A percentile compares a stretch with the other conserved stretches of the same genome.
Evolutionary conservation across 2,329 filamentous ascomycete genomes (phyloP).

Genomic region (Leptographium galeiforme): DNA sequence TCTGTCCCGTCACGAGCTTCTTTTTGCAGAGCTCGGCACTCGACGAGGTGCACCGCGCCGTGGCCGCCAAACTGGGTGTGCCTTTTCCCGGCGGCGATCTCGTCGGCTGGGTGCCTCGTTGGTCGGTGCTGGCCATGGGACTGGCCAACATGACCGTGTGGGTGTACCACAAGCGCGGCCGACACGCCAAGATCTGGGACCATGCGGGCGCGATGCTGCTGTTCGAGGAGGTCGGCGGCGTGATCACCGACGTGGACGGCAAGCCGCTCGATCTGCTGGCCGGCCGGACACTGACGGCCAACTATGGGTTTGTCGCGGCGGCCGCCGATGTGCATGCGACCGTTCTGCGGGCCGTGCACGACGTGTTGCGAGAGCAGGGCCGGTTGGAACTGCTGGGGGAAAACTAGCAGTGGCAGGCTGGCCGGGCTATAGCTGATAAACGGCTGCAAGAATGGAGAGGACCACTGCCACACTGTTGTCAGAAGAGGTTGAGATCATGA

Average conservation of each 20-base stretch:
- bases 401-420: too few relatives aligned
- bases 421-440: too few relatives aligned
- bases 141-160: conserved; percentile 41
- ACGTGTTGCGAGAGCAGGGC: conserved; percentile 8
- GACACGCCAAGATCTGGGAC: conserved; percentile 44
- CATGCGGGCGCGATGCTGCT: conserved; percentile 46
- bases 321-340: conserved; percentile 27
- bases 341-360: conserved; percentile 23
- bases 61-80: conserved; percentile 28
- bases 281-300: conserved; percentile 33
- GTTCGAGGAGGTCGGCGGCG: conserved; percentile 42
- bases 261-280: conserved; percentile 33
- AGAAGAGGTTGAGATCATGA: too few relatives aligned
- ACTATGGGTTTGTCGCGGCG: conserved; percentile 44
- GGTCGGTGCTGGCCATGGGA: conserved; percentile 37
- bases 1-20: conserved; percentile 34
- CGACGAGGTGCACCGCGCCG: conserved; percentile 29
- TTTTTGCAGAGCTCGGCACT: conserved; percentile 33
- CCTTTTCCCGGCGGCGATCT: conserved; percentile 35
- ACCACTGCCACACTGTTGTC: too few relatives aligned
- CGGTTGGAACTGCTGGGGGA: conserved; percentile 5
- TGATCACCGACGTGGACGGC: conserved; percentile 40
- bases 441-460: too few relatives aligned
- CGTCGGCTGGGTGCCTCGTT: conserved; percentile 43
- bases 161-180: conserved; percentile 36